phyloP scores from a whole-genome alignment of 1,284 basidiomycete genomes.

The Ustilago sp. region DNA sequence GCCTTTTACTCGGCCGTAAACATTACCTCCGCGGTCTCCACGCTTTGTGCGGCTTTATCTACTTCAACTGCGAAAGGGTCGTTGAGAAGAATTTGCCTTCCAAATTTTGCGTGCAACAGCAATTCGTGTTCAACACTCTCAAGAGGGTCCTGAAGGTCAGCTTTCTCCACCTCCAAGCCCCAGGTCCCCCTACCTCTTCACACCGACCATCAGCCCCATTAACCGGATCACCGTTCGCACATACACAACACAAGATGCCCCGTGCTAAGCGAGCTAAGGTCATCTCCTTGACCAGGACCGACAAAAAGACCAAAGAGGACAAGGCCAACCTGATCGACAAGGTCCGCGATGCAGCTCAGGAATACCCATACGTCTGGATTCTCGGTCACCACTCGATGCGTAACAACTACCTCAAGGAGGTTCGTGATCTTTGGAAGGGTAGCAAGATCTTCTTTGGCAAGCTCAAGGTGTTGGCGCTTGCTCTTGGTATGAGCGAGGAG shows the following conservation, averaged over 20 bases:
- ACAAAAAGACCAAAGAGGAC: constrained; percentile 74
- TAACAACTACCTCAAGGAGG: constrained; percentile 92
- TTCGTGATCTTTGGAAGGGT: constrained; percentile 91
- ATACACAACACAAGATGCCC: constrained; percentile 61
- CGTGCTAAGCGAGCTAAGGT: constrained; percentile 70
- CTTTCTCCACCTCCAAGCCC: constrained; percentile 27
- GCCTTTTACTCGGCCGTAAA: too few species aligned
- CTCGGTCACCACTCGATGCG: constrained; percentile 95
- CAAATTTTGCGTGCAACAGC: constrained; percentile 34
- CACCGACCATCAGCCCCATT: neutral
- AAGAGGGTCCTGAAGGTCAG: neutral
- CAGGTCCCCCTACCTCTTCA: neutral
- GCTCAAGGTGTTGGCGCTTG: constrained; percentile 93
- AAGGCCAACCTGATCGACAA: constrained; percentile 86
- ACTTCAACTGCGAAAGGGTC: constrained; percentile 34
- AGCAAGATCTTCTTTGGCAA: constrained; percentile 85
- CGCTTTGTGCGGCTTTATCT: too few species aligned
- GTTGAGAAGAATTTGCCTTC: constrained; percentile 42
- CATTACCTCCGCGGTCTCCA: too few species aligned
- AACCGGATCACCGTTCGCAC: neutral
- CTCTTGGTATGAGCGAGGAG: constrained; percentile 87
- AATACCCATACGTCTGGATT: constrained; percentile 94
- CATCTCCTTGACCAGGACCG: constrained; percentile 74
- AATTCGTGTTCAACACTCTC: neutral
- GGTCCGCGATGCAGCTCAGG: constrained; percentile 74